These are phyloP conservation scores for Leucocoprinus birnbaumii DNA, from an alignment of 768 basidiomycete genomes.

Conservation along the genomic window DNA sequence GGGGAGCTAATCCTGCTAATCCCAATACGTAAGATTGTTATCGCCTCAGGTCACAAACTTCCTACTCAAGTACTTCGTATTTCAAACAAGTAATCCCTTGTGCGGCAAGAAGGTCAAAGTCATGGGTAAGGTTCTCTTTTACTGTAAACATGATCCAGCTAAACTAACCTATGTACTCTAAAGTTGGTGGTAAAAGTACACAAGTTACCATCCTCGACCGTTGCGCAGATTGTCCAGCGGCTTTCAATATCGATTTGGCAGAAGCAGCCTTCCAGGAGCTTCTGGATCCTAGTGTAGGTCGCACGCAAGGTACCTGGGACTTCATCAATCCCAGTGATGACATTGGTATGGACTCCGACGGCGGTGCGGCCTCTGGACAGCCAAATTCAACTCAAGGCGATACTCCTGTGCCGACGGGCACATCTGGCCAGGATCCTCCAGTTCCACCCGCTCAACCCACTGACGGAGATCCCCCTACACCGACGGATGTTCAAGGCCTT, in stretches of 20 bases:
- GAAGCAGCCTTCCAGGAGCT: not conserved
- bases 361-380: no score
- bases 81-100: not conserved
- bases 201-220: not conserved
- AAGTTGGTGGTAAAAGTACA: not conserved
- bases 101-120: constrained; percentile 1
- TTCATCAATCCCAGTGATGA: not conserved
- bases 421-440: no score
- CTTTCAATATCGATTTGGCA: not conserved
- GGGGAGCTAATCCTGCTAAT: not conserved
- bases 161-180: not conserved
- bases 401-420: no score
- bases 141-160: no score
- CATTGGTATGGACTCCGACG: not conserved
- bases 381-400: no score
- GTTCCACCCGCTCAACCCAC: no score
- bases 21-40: not conserved
- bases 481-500: no score
- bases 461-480: no score
- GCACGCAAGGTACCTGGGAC: not conserved
- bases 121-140: not conserved
- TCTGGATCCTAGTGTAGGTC: not conserved
- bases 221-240: not conserved
- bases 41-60: not conserved
- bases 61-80: not conserved